Evolutionary conservation across 306 rosid species (phyloP).

Genomic region (Quercus parvula): DNA sequence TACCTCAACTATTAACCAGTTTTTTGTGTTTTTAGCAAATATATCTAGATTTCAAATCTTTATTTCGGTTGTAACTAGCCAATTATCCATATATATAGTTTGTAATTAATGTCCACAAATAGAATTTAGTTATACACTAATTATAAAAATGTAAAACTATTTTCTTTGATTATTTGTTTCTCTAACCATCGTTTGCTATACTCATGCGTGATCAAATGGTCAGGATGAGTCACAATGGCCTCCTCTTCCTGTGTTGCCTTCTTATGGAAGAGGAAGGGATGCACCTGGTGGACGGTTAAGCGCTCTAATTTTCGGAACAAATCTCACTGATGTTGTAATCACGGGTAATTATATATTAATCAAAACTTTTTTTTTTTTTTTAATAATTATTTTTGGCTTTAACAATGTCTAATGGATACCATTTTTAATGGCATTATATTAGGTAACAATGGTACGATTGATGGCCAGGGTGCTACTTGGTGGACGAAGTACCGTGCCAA

Average conservation of each 20-base stretch:
- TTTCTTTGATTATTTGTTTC: background rate
- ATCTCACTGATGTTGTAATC: constrained; percentile 71
- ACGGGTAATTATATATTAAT: constrained; percentile 44
- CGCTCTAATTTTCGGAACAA: constrained; percentile 71
- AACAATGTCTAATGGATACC: constrained; percentile 1
- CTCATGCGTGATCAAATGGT: background rate
- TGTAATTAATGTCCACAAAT: no score
- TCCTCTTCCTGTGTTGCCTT: constrained; percentile 35
- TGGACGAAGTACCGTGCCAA: constrained; percentile 46
- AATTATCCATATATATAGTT: no score
- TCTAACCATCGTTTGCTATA: background rate
- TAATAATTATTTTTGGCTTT: background rate
- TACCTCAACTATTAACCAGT: no score
- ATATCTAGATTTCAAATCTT: no score
- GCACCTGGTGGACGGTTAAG: constrained; percentile 55
- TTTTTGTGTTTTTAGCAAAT: no score
- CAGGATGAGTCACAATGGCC: constrained; percentile 78
- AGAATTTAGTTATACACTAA: no score
- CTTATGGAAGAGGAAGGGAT: constrained; percentile 71
- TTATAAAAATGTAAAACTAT: no score
- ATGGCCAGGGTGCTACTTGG: constrained; percentile 79
- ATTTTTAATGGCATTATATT: background rate
- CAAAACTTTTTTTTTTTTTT: no score
- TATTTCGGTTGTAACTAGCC: no score
- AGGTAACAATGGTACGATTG: constrained; percentile 85